phyloP scores from a whole-genome alignment of 371 early-diverging fungal species.

The Mortierella sp. region DNA sequence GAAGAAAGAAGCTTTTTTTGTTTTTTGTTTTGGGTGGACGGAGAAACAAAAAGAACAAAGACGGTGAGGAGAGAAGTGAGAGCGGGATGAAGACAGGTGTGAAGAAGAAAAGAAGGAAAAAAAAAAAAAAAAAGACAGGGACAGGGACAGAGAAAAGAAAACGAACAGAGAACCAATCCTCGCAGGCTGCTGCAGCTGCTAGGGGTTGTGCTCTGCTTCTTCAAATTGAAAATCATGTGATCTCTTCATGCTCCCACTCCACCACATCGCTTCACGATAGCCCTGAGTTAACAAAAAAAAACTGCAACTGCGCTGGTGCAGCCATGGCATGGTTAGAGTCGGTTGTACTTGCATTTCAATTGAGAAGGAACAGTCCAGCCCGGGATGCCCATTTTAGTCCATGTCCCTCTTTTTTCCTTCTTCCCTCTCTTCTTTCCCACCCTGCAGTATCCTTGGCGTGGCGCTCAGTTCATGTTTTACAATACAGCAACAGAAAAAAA shows the following conservation, averaged over 20 bases:
- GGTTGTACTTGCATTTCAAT: background rate
- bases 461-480: background rate
- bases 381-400: conserved; percentile 10
- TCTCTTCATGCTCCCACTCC: background rate
- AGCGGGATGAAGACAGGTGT: background rate
- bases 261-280: background rate
- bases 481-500: background rate
- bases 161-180: background rate
- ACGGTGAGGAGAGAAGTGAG: background rate
- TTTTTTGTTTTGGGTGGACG: background rate
- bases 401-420: background rate
- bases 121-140: background rate
- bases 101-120: background rate
- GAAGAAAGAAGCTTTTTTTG: background rate
- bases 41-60: background rate
- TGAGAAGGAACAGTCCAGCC: background rate
- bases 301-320: background rate
- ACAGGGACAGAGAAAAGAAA: background rate
- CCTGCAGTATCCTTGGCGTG: background rate
- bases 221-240: background rate
- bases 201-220: background rate
- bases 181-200: background rate
- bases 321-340: background rate
- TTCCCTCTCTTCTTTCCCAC: background rate
- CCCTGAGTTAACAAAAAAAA: too few relatives aligned